phyloP scores from a whole-genome alignment of 768 basidiomycete genomes.

The Tricholoma hemisulphureum region DNA sequence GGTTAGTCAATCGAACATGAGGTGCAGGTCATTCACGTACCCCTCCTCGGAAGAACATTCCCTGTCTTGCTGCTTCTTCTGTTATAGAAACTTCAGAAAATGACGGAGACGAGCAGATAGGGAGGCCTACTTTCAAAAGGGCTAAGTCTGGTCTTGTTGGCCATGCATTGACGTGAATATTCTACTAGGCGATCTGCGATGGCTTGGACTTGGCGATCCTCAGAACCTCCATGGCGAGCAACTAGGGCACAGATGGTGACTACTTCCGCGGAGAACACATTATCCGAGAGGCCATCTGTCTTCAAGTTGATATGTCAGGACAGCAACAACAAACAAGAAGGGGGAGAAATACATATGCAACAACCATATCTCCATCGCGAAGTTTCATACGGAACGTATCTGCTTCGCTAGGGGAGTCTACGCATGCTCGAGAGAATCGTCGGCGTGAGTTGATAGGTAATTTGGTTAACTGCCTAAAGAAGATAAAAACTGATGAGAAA shows the following conservation, averaged over 20 bases:
- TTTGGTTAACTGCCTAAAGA: slow-evolving; percentile 55
- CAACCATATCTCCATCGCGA: slow-evolving; percentile 51
- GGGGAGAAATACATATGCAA: slow-evolving; percentile 41
- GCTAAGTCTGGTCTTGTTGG: slow-evolving; percentile 57
- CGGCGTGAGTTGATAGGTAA: slow-evolving; percentile 43
- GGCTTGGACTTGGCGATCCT: slow-evolving; percentile 60
- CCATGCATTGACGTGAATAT: slow-evolving; percentile 71
- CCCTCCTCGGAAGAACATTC: slow-evolving; percentile 67
- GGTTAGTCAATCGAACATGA: slow-evolving; percentile 9
- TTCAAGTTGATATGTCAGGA: slow-evolving; percentile 16
- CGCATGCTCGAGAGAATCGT: slow-evolving; percentile 48
- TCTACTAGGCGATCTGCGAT: slow-evolving; percentile 75
- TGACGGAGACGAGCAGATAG: not conserved
- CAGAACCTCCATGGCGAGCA: slow-evolving; percentile 52
- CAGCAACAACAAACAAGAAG: slow-evolving; percentile 19
- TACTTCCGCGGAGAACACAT: slow-evolving; percentile 70
- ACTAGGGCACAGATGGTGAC: slow-evolving; percentile 67
- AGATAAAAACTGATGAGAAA: slow-evolving; percentile 23
- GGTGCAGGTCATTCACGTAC: slow-evolving; percentile 44
- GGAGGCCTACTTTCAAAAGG: slow-evolving; percentile 67
- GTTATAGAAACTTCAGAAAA: slow-evolving; percentile 5
- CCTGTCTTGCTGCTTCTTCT: slow-evolving; percentile 67
- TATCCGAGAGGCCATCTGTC: slow-evolving; percentile 58
- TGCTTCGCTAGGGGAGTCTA: slow-evolving; percentile 51
- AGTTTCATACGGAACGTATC: slow-evolving; percentile 43